phyloP scores from a whole-genome alignment of 2,329 filamentous ascomycete genomes.

The Aspergillus transmontanensis region DNA sequence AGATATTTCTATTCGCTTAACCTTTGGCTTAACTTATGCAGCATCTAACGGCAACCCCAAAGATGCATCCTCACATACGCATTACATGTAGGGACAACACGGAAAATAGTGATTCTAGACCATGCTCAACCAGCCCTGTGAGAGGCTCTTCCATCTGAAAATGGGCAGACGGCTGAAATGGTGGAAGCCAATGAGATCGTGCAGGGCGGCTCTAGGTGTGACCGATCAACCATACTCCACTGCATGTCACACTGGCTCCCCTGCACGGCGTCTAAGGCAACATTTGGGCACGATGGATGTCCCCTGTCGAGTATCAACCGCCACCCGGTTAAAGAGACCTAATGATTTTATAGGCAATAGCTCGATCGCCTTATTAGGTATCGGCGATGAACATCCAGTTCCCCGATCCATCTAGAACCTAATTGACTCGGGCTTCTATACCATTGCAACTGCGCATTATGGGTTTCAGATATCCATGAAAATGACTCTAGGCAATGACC shows the following conservation, averaged over 20 bases:
- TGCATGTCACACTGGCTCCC: conserved; percentile 1
- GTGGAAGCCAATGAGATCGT: conserved; percentile 1
- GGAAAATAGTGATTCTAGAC: background rate
- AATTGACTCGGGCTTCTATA: too few species aligned
- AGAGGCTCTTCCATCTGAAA: conserved; percentile 3
- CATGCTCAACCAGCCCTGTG: background rate
- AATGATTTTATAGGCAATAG: background rate
- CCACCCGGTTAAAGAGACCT: background rate
- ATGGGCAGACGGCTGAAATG: background rate
- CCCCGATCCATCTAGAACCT: conserved; percentile 1
- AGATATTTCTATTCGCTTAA: background rate
- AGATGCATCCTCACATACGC: background rate
- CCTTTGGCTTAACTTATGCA: background rate
- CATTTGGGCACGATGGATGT: background rate
- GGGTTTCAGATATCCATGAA: background rate
- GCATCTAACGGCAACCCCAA: background rate
- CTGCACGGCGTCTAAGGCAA: conserved; percentile 1
- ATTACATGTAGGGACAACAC: background rate
- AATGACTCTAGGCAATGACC: background rate
- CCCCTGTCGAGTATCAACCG: background rate
- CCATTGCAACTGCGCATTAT: background rate
- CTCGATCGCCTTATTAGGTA: background rate
- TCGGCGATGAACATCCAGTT: background rate
- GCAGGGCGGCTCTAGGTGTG: conserved; percentile 4
- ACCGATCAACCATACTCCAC: conserved; percentile 1